Evolutionary conservation across 495 filamentous ascomycete genomes (phyloP), one percentile per base, ranked within the genome.

Genomic region (Xylaria curta): DNA sequence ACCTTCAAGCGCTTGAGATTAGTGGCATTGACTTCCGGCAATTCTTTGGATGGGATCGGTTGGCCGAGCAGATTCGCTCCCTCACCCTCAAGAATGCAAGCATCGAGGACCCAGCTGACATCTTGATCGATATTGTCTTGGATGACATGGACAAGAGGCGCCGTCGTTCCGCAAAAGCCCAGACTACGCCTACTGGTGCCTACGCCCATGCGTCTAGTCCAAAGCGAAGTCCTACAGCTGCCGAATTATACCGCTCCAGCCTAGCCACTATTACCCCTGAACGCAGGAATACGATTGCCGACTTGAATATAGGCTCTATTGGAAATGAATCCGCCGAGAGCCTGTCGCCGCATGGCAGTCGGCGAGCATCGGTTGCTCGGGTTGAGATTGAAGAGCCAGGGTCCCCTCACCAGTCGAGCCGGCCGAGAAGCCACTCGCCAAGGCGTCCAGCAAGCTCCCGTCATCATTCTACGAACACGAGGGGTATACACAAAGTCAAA

Each of bases 91-190:
- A 94, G 82, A 89, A 94, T 73, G 94, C 92, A 33, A 88, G 90
- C 73, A 83, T 98, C 46, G 95, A 98, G 73, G 95, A 99, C 77
- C 95, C 93, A 9, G 89, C 90, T 5, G 96, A 99, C 78, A 85
- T 98, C 54, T 83, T 99, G 69, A 92, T 94, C 63, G 89, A 95
- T 66, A 95, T 99, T 74, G 96, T 99, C 28, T 81, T 98, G 72
- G 96, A 99, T 77, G 96, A 99, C 78, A 95, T 97, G 86, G 94
- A 98, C 77, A 94, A 92, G 81, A 88, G 96, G 56, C 89, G 96
- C 21, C 89, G 93, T 61, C 90, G 96, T 36, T 96, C 95, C 3
- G 92, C 94, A 68, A 98, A 97, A 80, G 85, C 88, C 13, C 93
- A 94, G 69, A 85, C 89, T 33, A 97, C 95, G 3, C 93, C 95